A percentile compares a stretch with the other conserved stretches of the same genome.
phyloP scores from a whole-genome alignment of 345 rosid genomes.

The Hevea brasiliensis region DNA sequence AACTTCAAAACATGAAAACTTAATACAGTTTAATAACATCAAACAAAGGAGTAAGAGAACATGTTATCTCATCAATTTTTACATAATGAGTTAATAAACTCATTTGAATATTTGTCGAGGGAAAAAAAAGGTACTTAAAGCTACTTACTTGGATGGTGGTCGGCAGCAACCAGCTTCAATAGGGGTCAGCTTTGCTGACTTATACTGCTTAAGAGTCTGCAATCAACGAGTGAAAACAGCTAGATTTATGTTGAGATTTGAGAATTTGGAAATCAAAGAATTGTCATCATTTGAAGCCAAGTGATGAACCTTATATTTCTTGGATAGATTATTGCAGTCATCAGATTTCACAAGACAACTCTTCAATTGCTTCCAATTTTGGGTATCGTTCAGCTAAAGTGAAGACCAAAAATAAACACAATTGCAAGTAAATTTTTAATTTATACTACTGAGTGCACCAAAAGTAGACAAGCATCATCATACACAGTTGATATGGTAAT shows the following conservation, averaged over 20 bases:
- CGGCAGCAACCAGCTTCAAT: slow-evolving; percentile 95
- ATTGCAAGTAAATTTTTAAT: background rate
- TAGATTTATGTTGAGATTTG: slow-evolving; percentile 2
- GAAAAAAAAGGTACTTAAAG: background rate
- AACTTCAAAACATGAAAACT: background rate
- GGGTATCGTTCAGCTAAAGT: slow-evolving; percentile 66
- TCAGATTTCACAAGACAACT: slow-evolving; percentile 90
- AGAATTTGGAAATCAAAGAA: slow-evolving; percentile 15
- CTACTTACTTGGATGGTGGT: slow-evolving; percentile 81
- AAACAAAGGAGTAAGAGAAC: background rate
- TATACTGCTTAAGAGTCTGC: slow-evolving; percentile 68
- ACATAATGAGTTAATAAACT: background rate
- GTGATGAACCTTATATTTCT: slow-evolving; percentile 59
- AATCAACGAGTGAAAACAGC: slow-evolving; percentile 20
- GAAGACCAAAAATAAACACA: slow-evolving; percentile 8
- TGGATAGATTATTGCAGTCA: slow-evolving; percentile 64
- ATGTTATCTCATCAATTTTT: background rate
- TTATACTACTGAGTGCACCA: background rate
- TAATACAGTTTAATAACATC: background rate
- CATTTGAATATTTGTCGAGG: background rate
- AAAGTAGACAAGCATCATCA: background rate
- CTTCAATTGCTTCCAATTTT: slow-evolving; percentile 72
- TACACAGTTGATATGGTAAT: background rate
- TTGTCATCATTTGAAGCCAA: background rate
- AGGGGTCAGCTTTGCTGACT: slow-evolving; percentile 69